These are phyloP conservation scores for Rugonectria rugulosa DNA, from an alignment of 2,329 filamentous ascomycete genomes.

Conservation along the genomic window DNA sequence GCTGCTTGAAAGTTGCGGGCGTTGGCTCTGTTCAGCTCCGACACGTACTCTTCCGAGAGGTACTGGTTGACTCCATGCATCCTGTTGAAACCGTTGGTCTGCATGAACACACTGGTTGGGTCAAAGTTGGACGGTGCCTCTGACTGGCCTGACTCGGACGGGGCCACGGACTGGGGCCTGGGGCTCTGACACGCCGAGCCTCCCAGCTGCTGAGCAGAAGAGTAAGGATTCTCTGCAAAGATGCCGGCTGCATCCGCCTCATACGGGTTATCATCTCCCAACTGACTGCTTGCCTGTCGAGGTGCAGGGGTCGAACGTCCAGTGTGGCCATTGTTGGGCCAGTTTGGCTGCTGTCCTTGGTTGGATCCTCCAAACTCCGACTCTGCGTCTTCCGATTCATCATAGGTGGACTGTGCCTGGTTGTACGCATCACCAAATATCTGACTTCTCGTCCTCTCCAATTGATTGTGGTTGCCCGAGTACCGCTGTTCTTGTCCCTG, in stretches of 20 bases:
- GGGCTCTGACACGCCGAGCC: background rate
- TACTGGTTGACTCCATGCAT: background rate
- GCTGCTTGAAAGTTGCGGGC: background rate
- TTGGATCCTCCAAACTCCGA: background rate
- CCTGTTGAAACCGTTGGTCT: background rate
- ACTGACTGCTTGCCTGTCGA: background rate
- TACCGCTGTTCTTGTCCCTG: background rate
- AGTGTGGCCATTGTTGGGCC: background rate
- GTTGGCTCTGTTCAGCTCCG: background rate
- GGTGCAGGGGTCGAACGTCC: background rate
- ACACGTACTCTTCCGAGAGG: background rate
- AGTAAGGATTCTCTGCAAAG: background rate
- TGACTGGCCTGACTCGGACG: background rate
- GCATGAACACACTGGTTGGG: background rate
- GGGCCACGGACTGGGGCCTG: background rate
- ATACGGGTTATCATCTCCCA: background rate
- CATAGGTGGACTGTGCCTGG: background rate
- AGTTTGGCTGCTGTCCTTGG: background rate
- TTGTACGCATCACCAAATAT: background rate
- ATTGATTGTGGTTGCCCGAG: background rate
- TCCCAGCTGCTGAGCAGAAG: background rate
- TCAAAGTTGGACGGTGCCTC: background rate
- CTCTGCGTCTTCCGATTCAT: background rate
- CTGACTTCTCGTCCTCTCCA: background rate
- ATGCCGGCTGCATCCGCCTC: background rate